Conservation (phyloP, 2,329 filamentous ascomycete species). For the Colletotrichum musae region DNA sequence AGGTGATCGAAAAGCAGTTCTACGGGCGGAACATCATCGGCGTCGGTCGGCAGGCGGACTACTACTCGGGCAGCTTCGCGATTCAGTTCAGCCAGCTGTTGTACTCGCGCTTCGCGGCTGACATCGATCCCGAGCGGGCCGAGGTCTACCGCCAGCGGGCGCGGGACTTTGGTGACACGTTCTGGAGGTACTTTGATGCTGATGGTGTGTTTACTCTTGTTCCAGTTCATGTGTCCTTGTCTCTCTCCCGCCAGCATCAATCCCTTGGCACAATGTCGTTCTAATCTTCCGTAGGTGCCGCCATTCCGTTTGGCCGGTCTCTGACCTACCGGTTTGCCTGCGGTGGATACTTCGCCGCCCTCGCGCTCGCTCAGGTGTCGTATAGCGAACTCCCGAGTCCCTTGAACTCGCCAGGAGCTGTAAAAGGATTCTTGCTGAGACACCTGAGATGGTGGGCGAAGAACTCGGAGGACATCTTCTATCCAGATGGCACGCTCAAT, state of each 20-base stretch:
- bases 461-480: conserved; percentile 60
- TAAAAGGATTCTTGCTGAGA: conserved; percentile 65
- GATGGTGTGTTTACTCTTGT: conserved; percentile 51
- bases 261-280: background rate
- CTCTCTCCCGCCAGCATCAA: background rate
- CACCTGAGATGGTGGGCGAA: conserved; percentile 66
- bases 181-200: conserved; percentile 64
- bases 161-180: conserved; percentile 54
- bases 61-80: conserved; percentile 69
- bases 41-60: conserved; percentile 59
- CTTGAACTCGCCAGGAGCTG: conserved; percentile 52
- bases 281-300: conserved; percentile 53
- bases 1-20: conserved; percentile 28
- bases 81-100: conserved; percentile 66
- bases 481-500: conserved; percentile 63
- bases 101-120: conserved; percentile 58
- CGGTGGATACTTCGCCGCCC: conserved; percentile 63
- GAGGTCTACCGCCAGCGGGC: conserved; percentile 56
- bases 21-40: conserved; percentile 45
- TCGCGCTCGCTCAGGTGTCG: conserved; percentile 58
- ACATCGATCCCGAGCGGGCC: conserved; percentile 56
- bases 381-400: conserved; percentile 50
- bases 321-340: conserved; percentile 67
- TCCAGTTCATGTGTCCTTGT: background rate
- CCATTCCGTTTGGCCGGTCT: conserved; percentile 66